phyloP scores from a whole-genome alignment of 345 rosid genomes.

The Orychophragmus violaceus region DNA sequence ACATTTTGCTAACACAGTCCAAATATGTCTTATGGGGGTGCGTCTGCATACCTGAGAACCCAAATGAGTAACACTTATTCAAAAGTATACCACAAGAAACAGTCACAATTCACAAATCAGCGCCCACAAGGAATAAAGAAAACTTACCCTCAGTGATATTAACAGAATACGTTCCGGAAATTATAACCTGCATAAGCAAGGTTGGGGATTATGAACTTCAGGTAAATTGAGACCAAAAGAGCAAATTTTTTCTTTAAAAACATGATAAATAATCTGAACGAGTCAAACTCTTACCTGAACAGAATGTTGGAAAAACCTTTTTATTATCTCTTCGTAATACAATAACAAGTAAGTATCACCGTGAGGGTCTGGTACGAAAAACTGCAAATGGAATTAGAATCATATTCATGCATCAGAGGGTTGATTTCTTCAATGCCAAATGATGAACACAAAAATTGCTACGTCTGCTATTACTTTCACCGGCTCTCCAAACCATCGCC shows the following conservation, averaged over 20 bases:
- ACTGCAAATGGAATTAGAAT: background rate
- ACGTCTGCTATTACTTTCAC: background rate
- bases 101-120: background rate
- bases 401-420: background rate
- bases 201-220: background rate
- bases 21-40: constrained; percentile 63
- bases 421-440: background rate
- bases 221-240: too few species aligned
- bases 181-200: background rate
- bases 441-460: background rate
- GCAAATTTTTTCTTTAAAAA: too few species aligned
- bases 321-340: background rate
- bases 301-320: background rate
- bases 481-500: background rate
- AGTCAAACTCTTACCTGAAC: background rate
- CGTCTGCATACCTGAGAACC: constrained; percentile 34
- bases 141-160: background rate
- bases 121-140: background rate
- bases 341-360: background rate
- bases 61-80: background rate
- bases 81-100: too few species aligned
- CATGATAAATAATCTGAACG: too few species aligned
- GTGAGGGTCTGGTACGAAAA: background rate
- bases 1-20: constrained; percentile 61
- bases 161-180: background rate